These are phyloP conservation scores for Talaromyces marneffei DNA, from an alignment of 2,329 filamentous ascomycete genomes.

Conservation along the genomic window DNA sequence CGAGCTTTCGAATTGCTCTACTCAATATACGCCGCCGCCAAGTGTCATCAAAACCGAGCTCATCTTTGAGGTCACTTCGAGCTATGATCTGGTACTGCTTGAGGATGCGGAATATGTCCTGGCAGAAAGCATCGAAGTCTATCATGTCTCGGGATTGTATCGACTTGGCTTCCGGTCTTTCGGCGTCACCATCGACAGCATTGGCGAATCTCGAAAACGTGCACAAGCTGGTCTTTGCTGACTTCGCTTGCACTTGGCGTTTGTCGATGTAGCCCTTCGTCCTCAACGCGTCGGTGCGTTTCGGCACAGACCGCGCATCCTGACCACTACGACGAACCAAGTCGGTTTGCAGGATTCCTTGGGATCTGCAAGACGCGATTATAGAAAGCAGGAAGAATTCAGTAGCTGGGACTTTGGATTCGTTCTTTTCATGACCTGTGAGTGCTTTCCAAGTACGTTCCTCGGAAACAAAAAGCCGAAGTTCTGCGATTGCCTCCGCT, in stretches of 20 bases:
- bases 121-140: conserved; percentile 47
- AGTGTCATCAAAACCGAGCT: conserved; percentile 36
- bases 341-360: conserved; percentile 55
- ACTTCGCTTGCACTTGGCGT: conserved; percentile 42
- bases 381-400: conserved; percentile 55
- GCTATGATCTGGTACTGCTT: conserved; percentile 48
- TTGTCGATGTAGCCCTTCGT: conserved; percentile 59
- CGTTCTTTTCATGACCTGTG: conserved; percentile 55
- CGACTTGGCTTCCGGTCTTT: conserved; percentile 15
- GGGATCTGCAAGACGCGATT: conserved; percentile 50
- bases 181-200: conserved; percentile 14
- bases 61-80: conserved; percentile 47
- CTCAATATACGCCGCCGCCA: conserved; percentile 40
- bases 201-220: conserved; percentile 47
- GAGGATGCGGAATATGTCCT: conserved; percentile 45
- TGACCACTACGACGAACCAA: conserved; percentile 52
- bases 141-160: conserved; percentile 30
- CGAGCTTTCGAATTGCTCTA: conserved; percentile 41
- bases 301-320: conserved; percentile 60
- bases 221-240: conserved; percentile 52
- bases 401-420: conserved; percentile 46
- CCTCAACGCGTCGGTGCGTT: conserved; percentile 53
- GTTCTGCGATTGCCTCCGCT: conserved; percentile 24
- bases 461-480: conserved; percentile 45
- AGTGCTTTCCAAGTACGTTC: conserved; percentile 56